phyloP scores from a whole-genome alignment of 371 early-diverging fungal genomes.

The Aphelidium insulamus region DNA sequence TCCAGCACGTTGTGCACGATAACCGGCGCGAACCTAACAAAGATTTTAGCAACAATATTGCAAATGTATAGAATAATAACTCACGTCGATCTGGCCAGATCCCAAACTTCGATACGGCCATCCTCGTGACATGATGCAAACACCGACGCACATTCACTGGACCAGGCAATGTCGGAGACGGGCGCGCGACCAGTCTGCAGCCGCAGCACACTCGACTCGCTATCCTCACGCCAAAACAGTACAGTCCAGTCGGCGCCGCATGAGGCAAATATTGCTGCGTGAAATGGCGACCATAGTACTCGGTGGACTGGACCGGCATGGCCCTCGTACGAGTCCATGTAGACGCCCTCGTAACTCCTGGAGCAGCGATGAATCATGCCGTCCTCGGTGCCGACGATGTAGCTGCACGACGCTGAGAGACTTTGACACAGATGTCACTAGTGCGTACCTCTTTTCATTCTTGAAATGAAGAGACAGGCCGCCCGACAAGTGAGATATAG shows the following conservation, averaged over 20 bases:
- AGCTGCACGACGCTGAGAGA: constrained; percentile 6
- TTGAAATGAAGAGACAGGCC: constrained; percentile 27
- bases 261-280: constrained; percentile 11
- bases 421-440: constrained; percentile 1
- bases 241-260: constrained; percentile 25
- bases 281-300: constrained; percentile 22
- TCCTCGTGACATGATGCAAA: constrained; percentile 20
- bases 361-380: constrained; percentile 25
- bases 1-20: constrained; percentile 25
- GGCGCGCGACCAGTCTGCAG: constrained; percentile 23
- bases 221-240: constrained; percentile 18
- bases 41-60: neutral
- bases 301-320: constrained; percentile 24
- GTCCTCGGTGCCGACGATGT: constrained; percentile 27
- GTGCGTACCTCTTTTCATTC: constrained; percentile 18
- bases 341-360: constrained; percentile 25
- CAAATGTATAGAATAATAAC: constrained; percentile 3
- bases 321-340: constrained; percentile 15
- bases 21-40: constrained; percentile 18
- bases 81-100: constrained; percentile 18
- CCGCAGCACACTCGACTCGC: constrained; percentile 12
- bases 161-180: constrained; percentile 23
- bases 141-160: constrained; percentile 14
- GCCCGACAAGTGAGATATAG: constrained; percentile 21
- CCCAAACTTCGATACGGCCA: constrained; percentile 31